These are phyloP conservation scores for Paxillus involutus DNA, from an alignment of 768 basidiomycete genomes.

Conservation along the genomic window DNA sequence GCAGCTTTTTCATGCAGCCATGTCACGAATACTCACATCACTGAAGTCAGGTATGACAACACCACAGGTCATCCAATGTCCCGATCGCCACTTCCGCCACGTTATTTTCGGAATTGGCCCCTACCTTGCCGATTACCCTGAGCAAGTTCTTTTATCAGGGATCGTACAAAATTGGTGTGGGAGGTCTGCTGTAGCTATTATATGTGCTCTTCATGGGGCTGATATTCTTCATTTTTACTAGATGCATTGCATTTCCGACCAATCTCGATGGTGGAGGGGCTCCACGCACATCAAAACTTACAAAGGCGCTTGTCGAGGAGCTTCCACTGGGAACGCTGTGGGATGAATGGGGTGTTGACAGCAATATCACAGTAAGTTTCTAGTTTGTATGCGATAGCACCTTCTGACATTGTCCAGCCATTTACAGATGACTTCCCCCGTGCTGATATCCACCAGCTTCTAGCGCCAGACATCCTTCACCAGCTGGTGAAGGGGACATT, in stretches of 20 bases:
- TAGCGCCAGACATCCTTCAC: constrained; percentile 29
- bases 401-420: constrained; percentile 14
- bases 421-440: constrained; percentile 29
- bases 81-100: background rate
- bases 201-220: no score
- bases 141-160: background rate
- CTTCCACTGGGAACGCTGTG: background rate
- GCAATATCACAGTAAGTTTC: background rate
- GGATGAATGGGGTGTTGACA: constrained; percentile 1
- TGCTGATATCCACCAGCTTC: constrained; percentile 31
- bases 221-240: background rate
- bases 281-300: background rate
- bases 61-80: background rate
- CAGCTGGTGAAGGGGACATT: constrained; percentile 33
- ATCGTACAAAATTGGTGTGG: constrained; percentile 8
- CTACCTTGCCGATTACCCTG: background rate
- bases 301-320: background rate
- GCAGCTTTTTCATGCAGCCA: background rate
- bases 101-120: background rate
- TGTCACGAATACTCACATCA: background rate
- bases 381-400: no score
- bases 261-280: background rate
- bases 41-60: background rate
- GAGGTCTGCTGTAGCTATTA: background rate
- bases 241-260: background rate